These are phyloP conservation scores for Mortierella claussenii DNA, from an alignment of 192 early-diverging fungal genomes.

Conservation along the genomic window DNA sequence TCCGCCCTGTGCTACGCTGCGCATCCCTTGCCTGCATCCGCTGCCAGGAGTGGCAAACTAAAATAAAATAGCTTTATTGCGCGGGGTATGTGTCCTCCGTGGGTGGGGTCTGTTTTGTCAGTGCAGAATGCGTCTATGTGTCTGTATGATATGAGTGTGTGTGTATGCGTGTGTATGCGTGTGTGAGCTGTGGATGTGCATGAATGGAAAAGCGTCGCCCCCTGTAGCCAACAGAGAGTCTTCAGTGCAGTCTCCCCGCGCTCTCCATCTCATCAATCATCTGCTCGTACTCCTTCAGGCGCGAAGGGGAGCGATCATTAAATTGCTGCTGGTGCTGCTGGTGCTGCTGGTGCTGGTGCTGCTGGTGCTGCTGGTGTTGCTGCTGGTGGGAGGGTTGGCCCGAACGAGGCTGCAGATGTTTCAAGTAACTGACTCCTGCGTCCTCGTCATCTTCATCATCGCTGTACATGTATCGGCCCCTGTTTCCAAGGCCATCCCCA, in stretches of 20 bases:
- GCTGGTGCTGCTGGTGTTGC: constrained; percentile 3
- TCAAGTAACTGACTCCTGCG: constrained; percentile 19
- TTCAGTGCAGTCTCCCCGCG: not conserved
- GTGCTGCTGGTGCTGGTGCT: constrained; percentile 3
- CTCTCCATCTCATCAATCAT: constrained; percentile 52
- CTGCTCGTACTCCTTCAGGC: constrained; percentile 50
- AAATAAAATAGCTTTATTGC: no score
- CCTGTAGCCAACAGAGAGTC: no score
- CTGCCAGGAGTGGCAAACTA: no score
- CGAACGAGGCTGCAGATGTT: constrained; percentile 22
- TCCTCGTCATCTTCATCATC: constrained; percentile 15
- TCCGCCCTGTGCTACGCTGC: no score
- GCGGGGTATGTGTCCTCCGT: no score
- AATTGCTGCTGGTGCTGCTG: constrained; percentile 15
- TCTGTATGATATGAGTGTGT: no score
- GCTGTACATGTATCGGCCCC: not conserved
- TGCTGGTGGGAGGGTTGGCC: not conserved
- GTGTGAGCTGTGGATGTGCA: no score
- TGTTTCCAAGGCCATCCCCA: not conserved
- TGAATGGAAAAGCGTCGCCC: no score
- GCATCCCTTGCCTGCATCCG: no score
- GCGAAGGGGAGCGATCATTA: constrained; percentile 38
- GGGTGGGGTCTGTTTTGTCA: no score
- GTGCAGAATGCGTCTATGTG: no score
- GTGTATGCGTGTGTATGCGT: no score